Evolutionary conservation across 768 basidiomycete genomes (phyloP).

Genomic region (Tylopilus vinaceipallidus): DNA sequence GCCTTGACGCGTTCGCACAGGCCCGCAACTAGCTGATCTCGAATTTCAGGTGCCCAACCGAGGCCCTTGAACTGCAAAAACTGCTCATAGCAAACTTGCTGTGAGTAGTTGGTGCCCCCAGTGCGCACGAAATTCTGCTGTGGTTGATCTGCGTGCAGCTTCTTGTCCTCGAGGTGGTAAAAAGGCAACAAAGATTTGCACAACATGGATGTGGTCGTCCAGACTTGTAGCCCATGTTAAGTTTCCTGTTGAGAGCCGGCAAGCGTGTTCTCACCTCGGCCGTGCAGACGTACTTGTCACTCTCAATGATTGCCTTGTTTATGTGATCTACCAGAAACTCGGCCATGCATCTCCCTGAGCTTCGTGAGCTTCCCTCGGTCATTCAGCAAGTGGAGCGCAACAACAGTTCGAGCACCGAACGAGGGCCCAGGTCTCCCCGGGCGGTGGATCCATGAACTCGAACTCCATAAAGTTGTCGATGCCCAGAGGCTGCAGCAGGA

Average conservation of each 20-base stretch:
- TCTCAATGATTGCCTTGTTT: constrained; percentile 93
- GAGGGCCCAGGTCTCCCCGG: constrained; percentile 95
- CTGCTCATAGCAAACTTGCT: constrained; percentile 95
- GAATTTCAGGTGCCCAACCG: constrained; percentile 91
- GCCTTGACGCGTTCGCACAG: constrained; percentile 97
- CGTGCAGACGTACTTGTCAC: constrained; percentile 90
- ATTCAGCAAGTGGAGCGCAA: constrained; percentile 90
- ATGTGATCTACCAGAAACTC: constrained; percentile 99
- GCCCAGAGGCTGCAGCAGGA: constrained; percentile 92
- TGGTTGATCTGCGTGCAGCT: constrained; percentile 95
- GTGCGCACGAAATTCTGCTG: constrained; percentile 94
- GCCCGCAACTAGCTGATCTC: constrained; percentile 91
- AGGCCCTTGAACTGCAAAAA: constrained; percentile 95
- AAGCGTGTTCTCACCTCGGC: constrained; percentile 68
- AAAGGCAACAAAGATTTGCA: constrained; percentile 94
- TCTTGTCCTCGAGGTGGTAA: constrained; percentile 98
- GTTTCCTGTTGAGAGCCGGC: not conserved
- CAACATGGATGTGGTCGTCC: constrained; percentile 97
- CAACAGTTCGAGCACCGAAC: too few relatives aligned
- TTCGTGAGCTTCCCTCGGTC: constrained; percentile 97
- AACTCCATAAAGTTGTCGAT: constrained; percentile 99
- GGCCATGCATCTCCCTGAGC: constrained; percentile 93
- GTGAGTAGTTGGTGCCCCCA: constrained; percentile 94
- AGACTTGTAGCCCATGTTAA: constrained; percentile 48
- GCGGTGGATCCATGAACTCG: constrained; percentile 98